Evolutionary conservation across 331 rosid species (phyloP).

Genomic region (Quercus phellos): DNA sequence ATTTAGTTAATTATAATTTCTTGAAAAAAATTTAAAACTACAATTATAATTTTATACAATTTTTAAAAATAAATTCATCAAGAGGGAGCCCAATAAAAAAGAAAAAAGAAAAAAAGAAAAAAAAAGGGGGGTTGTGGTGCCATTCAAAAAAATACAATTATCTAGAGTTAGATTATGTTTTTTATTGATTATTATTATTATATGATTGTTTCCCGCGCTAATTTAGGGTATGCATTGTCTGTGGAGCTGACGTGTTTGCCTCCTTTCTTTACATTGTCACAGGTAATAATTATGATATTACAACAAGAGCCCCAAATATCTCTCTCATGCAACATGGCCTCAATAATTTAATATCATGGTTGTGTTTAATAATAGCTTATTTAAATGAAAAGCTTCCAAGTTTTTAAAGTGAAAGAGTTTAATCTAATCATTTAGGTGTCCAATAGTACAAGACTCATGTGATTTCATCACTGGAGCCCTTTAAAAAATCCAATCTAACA

Average conservation of each 20-base stretch:
- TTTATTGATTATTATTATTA: too few species aligned
- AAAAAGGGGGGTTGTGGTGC: not conserved
- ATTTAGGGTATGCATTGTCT: not conserved
- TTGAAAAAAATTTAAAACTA: too few species aligned
- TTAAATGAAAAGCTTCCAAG: conserved; percentile 48
- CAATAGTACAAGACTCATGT: conserved; percentile 61
- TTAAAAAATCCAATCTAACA: conserved; percentile 22
- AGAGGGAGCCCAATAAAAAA: too few species aligned
- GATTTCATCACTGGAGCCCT: conserved; percentile 43
- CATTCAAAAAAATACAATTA: conserved; percentile 4
- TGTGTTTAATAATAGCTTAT: conserved; percentile 19
- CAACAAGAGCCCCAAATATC: conserved; percentile 37
- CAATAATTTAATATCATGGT: conserved; percentile 41
- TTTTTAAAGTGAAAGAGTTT: conserved; percentile 32
- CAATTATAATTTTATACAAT: too few species aligned
- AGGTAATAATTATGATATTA: conserved; percentile 25
- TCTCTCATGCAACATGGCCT: conserved; percentile 60
- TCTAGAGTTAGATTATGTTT: conserved; percentile 6
- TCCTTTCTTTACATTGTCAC: conserved; percentile 8
- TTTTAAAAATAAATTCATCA: too few species aligned
- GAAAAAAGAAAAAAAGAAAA: too few species aligned
- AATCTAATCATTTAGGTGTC: conserved; percentile 42
- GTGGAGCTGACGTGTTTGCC: conserved; percentile 33
- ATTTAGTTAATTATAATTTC: too few species aligned
- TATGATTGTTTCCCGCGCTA: too few species aligned